A percentile compares a stretch with the other conserved stretches of the same genome.
phyloP scores from a whole-genome alignment of 768 basidiomycete species.

The Daedaleopsis sinensis region DNA sequence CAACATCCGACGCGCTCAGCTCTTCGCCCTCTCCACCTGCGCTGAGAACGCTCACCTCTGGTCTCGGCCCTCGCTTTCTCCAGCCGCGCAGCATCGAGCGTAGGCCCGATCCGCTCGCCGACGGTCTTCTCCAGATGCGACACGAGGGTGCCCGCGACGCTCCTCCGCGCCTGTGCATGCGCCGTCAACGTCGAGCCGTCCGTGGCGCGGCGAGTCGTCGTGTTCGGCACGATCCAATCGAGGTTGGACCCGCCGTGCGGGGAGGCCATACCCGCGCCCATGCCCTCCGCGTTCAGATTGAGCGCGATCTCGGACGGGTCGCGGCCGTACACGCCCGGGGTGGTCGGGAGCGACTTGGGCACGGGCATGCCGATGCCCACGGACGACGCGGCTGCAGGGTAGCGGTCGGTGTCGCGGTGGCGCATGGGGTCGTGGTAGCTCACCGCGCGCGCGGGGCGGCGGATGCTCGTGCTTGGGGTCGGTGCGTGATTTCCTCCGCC shows the following conservation, averaged over 20 bases:
- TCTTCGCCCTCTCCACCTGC: constrained; percentile 16
- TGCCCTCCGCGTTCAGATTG: not conserved
- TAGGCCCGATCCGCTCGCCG: constrained; percentile 57
- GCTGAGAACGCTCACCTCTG: constrained; percentile 39
- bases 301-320: no score
- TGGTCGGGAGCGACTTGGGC: not conserved
- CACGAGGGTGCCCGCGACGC: not conserved
- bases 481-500: not conserved
- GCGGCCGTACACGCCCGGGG: not conserved
- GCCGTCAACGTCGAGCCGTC: no score
- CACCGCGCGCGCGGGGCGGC: constrained; percentile 5
- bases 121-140: constrained; percentile 33
- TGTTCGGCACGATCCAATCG: constrained; percentile 16
- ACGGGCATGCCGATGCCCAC: not conserved
- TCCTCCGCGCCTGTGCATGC: not conserved
- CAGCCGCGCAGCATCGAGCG: constrained; percentile 47
- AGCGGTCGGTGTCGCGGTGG: not conserved
- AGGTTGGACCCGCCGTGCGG: not conserved
- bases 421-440: constrained; percentile 10
- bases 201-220: not conserved
- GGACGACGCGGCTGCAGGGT: not conserved
- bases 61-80: constrained; percentile 50
- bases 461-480: constrained; percentile 2
- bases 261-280: constrained; percentile 1
- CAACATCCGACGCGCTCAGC: no score